Evolutionary conservation across 306 rosid species (phyloP).

Genomic region (Begonia peltatifolia): DNA sequence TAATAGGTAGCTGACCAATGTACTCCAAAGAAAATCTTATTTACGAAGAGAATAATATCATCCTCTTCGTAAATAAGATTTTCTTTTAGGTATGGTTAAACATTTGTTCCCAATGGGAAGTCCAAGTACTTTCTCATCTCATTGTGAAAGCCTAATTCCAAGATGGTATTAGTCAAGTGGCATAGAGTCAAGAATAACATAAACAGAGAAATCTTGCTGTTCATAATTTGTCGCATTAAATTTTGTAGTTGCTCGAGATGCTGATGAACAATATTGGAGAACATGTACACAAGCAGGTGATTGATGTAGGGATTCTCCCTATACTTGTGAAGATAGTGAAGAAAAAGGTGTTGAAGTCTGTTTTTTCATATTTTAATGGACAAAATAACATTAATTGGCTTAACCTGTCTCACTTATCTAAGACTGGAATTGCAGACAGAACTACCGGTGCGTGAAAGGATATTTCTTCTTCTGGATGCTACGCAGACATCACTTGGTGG

Average conservation of each 20-base stretch:
- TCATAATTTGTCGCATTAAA: conserved; percentile 7
- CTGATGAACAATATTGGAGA: conserved; percentile 94
- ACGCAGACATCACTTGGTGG: conserved; percentile 96
- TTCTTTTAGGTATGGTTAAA: too few species aligned
- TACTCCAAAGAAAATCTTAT: too few species aligned
- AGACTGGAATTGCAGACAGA: conserved; percentile 55
- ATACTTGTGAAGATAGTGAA: conserved; percentile 81
- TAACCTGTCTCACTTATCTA: neutral
- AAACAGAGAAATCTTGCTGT: too few species aligned
- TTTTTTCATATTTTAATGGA: conserved; percentile 1
- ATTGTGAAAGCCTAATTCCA: too few species aligned
- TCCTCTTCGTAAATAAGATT: too few species aligned
- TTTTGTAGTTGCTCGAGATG: conserved; percentile 82
- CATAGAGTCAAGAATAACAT: too few species aligned
- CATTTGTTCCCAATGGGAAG: too few species aligned
- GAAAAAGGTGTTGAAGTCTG: conserved; percentile 58
- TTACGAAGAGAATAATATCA: too few species aligned
- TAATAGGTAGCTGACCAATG: too few species aligned
- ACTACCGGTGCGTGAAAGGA: conserved; percentile 70
- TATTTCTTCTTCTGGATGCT: conserved; percentile 90
- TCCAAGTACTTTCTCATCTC: too few species aligned
- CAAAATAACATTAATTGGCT: neutral
- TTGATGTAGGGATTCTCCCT: conserved; percentile 62
- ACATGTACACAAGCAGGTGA: conserved; percentile 69
- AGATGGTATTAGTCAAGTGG: too few species aligned